Evolutionary conservation across 2,329 filamentous ascomycete genomes (phyloP).

Genomic region (Fonsecaea nubica): DNA sequence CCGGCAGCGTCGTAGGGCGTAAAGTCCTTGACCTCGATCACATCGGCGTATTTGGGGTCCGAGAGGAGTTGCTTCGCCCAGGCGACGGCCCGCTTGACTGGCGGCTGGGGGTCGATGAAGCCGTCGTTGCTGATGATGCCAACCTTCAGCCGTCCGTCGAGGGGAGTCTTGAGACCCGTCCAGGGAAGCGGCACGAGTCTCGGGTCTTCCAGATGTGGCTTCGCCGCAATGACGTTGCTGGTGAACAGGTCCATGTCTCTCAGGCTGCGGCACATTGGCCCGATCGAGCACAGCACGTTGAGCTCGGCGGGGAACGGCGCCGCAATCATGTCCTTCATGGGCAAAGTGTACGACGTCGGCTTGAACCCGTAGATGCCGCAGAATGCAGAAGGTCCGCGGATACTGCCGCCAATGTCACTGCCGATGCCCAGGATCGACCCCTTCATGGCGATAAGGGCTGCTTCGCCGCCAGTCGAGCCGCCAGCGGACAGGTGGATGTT

Average conservation of each 20-base stretch:
- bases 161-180: constrained; percentile 42
- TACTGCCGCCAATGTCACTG: constrained; percentile 57
- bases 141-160: constrained; percentile 54
- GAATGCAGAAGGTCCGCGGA: constrained; percentile 50
- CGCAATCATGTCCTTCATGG: constrained; percentile 35
- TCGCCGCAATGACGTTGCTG: constrained; percentile 48
- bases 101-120: constrained; percentile 69
- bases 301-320: constrained; percentile 27
- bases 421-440: constrained; percentile 63
- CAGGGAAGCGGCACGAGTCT: constrained; percentile 59
- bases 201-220: constrained; percentile 62
- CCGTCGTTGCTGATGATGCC: constrained; percentile 71
- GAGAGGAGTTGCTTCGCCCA: constrained; percentile 47
- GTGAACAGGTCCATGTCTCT: constrained; percentile 56
- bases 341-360: constrained; percentile 53
- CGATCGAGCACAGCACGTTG: constrained; percentile 25
- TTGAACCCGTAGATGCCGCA: constrained; percentile 50
- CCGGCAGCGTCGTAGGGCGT: constrained; percentile 25
- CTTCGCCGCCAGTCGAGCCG: constrained; percentile 64
- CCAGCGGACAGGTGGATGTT: constrained; percentile 60
- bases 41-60: constrained; percentile 36
- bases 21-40: constrained; percentile 58
- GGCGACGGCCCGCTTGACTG: constrained; percentile 59
- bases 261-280: constrained; percentile 46
- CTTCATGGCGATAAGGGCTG: constrained; percentile 59